A percentile compares a stretch with the other conserved stretches of the same genome.
Evolutionary conservation across 257 asterid genomes (phyloP).

Genomic region (Henckelia pumila): DNA sequence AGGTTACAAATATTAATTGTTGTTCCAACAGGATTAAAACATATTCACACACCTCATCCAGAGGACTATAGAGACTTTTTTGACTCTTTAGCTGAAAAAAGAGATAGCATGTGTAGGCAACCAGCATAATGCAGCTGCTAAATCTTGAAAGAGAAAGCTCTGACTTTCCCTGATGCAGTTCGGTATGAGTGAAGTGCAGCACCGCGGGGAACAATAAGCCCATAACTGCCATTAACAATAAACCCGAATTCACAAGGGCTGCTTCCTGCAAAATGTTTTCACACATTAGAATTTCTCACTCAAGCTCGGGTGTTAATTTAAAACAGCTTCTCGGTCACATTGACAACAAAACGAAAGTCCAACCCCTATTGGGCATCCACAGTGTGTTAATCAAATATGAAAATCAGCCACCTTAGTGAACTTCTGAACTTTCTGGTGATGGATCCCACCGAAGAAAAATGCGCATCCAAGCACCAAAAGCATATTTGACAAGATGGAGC

Average conservation of each 20-base stretch:
- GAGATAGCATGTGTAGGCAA: slow-evolving; percentile 91
- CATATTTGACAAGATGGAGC: slow-evolving; percentile 96
- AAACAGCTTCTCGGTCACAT: neutral
- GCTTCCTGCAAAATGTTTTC: slow-evolving; percentile 57
- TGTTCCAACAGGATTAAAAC: slow-evolving; percentile 1
- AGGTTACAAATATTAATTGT: slow-evolving; percentile 4
- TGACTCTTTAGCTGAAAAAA: slow-evolving; percentile 93
- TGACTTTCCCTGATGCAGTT: slow-evolving; percentile 77
- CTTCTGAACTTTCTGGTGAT: slow-evolving; percentile 64
- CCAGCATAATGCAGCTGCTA: slow-evolving; percentile 90
- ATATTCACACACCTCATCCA: slow-evolving; percentile 51
- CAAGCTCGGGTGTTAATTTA: neutral
- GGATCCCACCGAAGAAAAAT: slow-evolving; percentile 89
- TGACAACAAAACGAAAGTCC: slow-evolving; percentile 16
- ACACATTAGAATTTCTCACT: slow-evolving; percentile 29
- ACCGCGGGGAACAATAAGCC: slow-evolving; percentile 91
- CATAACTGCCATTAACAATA: slow-evolving; percentile 97
- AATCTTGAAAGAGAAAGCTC: slow-evolving; percentile 92
- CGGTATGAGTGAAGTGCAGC: slow-evolving; percentile 87
- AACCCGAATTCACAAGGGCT: slow-evolving; percentile 88
- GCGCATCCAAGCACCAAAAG: slow-evolving; percentile 98
- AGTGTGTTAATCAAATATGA: neutral
- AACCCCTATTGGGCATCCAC: slow-evolving; percentile 14
- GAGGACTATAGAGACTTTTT: slow-evolving; percentile 44
- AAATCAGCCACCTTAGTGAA: slow-evolving; percentile 71